phyloP scores from a whole-genome alignment of 805 yeast species.

The Schwanniomyces occidentalis region DNA sequence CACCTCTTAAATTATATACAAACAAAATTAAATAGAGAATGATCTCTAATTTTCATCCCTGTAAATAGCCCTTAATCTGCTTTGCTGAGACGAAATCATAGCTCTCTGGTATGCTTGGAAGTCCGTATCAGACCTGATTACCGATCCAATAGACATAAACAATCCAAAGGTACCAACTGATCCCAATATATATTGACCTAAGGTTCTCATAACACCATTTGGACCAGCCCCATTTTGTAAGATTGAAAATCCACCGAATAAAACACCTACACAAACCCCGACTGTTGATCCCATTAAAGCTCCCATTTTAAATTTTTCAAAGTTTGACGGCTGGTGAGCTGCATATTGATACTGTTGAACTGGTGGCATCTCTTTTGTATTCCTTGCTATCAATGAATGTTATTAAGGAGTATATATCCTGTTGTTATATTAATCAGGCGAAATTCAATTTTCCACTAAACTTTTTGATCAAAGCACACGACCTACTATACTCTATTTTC shows the following conservation, averaged over 20 bases:
- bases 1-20: too few species aligned
- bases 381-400: too few species aligned
- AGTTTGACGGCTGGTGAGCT: conserved; percentile 70
- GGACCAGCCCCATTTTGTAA: conserved; percentile 97
- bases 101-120: conserved; percentile 30
- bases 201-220: conserved; percentile 91
- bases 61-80: conserved; percentile 30
- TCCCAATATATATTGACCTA: conserved; percentile 95
- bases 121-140: conserved; percentile 71
- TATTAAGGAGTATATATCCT: too few species aligned
- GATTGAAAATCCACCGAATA: conserved; percentile 92
- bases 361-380: conserved; percentile 53
- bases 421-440: too few species aligned
- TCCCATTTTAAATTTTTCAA: conserved; percentile 98
- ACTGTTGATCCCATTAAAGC: conserved; percentile 91
- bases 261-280: conserved; percentile 92
- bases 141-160: conserved; percentile 95
- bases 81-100: conserved; percentile 28
- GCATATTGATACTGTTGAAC: conserved; percentile 64
- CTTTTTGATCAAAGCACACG: too few species aligned
- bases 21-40: too few species aligned
- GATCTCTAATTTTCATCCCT: conserved; percentile 12
- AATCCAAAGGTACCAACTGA: conserved; percentile 96
- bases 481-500: too few species aligned
- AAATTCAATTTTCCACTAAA: neutral